These are phyloP conservation scores for Kalmusia sp. DNA, from an alignment of 2,329 filamentous ascomycete genomes.

Conservation along the genomic window DNA sequence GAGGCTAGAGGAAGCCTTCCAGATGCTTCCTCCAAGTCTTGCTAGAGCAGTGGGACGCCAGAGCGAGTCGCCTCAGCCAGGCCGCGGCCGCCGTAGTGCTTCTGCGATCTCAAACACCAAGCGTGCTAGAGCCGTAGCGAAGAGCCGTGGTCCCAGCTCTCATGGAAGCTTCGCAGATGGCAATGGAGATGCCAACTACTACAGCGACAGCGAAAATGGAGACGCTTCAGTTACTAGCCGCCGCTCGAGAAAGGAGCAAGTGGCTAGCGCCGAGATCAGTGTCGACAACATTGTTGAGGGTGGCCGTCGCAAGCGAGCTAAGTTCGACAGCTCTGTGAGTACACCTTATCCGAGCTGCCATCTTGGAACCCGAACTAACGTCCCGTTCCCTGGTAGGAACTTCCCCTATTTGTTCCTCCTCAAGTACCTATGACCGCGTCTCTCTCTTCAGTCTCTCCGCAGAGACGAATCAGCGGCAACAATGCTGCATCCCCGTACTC, in stretches of 20 bases:
- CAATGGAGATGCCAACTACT: conserved; percentile 70
- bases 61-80: conserved; percentile 76
- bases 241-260: conserved; percentile 79
- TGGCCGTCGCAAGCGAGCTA: conserved; percentile 91
- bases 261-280: conserved; percentile 96
- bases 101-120: conserved; percentile 71
- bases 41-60: conserved; percentile 74
- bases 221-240: conserved; percentile 74
- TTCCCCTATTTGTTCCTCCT: conserved; percentile 89
- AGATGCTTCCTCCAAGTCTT: conserved; percentile 66
- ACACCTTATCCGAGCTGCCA: conserved; percentile 13
- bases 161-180: conserved; percentile 66
- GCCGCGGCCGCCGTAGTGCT: conserved; percentile 75
- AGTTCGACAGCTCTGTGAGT: conserved; percentile 96
- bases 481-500: conserved; percentile 77
- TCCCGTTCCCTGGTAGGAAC: conserved; percentile 68
- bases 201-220: conserved; percentile 87
- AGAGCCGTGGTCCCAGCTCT: conserved; percentile 69
- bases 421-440: conserved; percentile 85
- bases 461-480: conserved; percentile 78
- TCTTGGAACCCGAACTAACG: conserved; percentile 31
- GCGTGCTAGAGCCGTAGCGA: conserved; percentile 70
- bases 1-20: conserved; percentile 69
- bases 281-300: conserved; percentile 98
- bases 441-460: conserved; percentile 95